Conservation (phyloP, 1,284 basidiomycete genomes). For the Coniophora puteana region DNA sequence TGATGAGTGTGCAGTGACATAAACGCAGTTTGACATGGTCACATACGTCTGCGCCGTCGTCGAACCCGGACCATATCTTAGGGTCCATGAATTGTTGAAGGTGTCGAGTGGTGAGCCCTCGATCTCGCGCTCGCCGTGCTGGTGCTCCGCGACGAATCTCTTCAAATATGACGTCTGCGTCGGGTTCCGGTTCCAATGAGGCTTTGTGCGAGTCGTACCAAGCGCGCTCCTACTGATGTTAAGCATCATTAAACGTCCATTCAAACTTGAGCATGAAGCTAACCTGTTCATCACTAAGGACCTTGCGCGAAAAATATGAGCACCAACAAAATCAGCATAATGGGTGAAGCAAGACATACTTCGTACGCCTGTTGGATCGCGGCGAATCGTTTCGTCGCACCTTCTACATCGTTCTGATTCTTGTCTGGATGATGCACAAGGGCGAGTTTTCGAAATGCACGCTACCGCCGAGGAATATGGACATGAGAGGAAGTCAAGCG, state of each 20-base stretch:
- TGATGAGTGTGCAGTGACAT: constrained; percentile 1
- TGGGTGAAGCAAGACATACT: constrained; percentile 37
- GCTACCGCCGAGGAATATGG: constrained; percentile 38
- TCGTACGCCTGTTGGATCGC: constrained; percentile 94
- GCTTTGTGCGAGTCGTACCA: constrained; percentile 98
- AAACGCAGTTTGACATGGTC: background rate
- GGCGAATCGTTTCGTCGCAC: constrained; percentile 86
- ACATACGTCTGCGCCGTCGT: constrained; percentile 68
- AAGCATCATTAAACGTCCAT: constrained; percentile 13
- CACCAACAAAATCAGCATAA: background rate
- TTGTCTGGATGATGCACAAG: constrained; percentile 90
- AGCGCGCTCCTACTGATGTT: constrained; percentile 90
- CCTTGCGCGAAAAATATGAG: constrained; percentile 37
- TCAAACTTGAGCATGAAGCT: constrained; percentile 24
- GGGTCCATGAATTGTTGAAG: constrained; percentile 86
- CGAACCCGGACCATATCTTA: constrained; percentile 67
- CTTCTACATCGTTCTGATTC: constrained; percentile 79
- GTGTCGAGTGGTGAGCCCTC: constrained; percentile 80
- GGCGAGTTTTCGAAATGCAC: constrained; percentile 80
- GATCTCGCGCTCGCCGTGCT: constrained; percentile 66
- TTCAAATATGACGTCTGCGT: constrained; percentile 80
- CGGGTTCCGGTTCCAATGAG: constrained; percentile 79
- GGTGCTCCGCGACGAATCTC: constrained; percentile 76
- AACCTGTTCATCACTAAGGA: constrained; percentile 91
- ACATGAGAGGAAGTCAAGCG: constrained; percentile 1